These are phyloP conservation scores for Trapa incisa DNA, from an alignment of 345 rosid species.

Conservation along the genomic window DNA sequence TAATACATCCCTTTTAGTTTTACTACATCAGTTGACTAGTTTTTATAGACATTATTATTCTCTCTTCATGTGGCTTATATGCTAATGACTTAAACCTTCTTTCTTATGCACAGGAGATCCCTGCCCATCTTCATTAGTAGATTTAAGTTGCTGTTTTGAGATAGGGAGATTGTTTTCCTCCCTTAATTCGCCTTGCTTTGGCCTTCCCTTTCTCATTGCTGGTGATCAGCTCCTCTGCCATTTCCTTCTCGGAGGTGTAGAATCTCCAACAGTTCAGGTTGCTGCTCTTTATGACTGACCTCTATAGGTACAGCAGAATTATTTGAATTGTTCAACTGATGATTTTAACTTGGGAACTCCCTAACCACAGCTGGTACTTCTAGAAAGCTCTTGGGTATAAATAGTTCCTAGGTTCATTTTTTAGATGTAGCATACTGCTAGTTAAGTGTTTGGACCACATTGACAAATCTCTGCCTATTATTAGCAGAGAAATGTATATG, in stretches of 20 bases:
- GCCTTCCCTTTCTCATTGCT: neutral
- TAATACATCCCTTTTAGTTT: neutral
- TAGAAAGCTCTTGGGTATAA: neutral
- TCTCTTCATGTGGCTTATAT: neutral
- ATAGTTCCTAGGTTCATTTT: neutral
- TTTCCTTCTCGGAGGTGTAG: neutral
- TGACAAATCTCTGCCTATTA: neutral
- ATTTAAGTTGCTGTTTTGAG: neutral
- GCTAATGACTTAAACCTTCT: neutral
- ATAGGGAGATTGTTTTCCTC: neutral
- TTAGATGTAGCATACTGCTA: constrained; percentile 1
- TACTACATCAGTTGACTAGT: neutral
- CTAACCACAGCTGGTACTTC: neutral
- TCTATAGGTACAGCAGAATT: constrained; percentile 6
- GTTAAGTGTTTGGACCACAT: neutral
- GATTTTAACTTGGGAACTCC: neutral
- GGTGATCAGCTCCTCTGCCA: neutral
- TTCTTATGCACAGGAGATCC: neutral
- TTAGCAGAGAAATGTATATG: constrained; percentile 3
- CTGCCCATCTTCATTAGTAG: neutral
- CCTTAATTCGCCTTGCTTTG: neutral
- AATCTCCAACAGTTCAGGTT: constrained; percentile 4
- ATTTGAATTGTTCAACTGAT: neutral
- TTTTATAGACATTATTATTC: neutral
- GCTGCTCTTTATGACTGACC: neutral